Evolutionary conservation across 176 grass and related monocot species (phyloP).

Genomic region (Alopecurus myosuroides): DNA sequence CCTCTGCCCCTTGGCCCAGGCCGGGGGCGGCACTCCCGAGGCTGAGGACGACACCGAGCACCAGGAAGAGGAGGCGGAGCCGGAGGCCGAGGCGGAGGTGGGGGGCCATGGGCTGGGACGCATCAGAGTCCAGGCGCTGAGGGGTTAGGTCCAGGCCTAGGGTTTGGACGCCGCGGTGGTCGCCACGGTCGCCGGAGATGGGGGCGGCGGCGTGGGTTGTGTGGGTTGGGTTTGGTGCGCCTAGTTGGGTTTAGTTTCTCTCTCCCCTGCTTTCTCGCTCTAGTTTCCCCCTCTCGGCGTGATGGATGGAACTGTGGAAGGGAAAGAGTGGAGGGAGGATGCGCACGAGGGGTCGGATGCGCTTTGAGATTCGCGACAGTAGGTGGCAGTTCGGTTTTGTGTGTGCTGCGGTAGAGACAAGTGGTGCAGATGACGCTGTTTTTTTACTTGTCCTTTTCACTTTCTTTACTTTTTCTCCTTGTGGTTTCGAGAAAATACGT

Average conservation of each 20-base stretch:
- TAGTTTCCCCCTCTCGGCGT: not conserved
- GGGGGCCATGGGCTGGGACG: conserved; percentile 68
- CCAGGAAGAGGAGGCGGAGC: conserved; percentile 31
- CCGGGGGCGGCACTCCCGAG: conserved; percentile 41
- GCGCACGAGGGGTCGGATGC: not conserved
- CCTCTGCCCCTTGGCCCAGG: not conserved
- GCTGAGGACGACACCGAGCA: conserved; percentile 22
- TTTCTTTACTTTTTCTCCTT: not conserved
- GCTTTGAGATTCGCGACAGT: conserved; percentile 27
- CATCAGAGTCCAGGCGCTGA: conserved; percentile 56
- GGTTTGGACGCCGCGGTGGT: not conserved
- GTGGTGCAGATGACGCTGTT: conserved; percentile 11
- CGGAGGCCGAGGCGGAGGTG: conserved; percentile 39
- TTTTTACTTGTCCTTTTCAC: conserved; percentile 15
- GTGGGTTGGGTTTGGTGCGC: conserved; percentile 35
- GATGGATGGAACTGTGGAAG: not conserved
- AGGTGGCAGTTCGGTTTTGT: not conserved
- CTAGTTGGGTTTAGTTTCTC: conserved; percentile 46
- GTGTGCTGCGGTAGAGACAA: conserved; percentile 34
- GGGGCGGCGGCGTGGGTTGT: conserved; percentile 11
- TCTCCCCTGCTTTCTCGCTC: conserved; percentile 6
- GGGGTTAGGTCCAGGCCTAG: not conserved
- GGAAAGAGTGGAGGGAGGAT: not conserved
- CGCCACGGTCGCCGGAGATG: conserved; percentile 4
- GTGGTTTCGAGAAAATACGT: not conserved